Base-by-base conservation (phyloP, 352 stramenopile species). In the Globisporangium sylvaticum region DNA sequence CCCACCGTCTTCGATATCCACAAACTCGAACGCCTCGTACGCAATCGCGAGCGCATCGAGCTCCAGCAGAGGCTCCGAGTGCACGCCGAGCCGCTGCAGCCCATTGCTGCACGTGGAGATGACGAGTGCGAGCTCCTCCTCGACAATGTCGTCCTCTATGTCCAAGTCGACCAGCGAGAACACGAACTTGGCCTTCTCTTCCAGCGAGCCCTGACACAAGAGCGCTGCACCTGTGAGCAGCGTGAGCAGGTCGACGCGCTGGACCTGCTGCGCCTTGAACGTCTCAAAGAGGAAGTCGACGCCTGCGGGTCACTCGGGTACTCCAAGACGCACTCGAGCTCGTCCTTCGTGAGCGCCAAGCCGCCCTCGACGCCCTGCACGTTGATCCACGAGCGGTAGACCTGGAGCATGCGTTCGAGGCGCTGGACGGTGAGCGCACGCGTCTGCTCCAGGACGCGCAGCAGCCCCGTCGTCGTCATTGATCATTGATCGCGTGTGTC, bases 91-190 rank as follows among this genome's bases (percentile, higher is more conserved):
- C 0, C 80, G 71, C 3, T 58, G 46, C 12, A 94, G 58, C 0
- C 83, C 85, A 12, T 81, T 68, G 39, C 63, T 79, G 50, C 76
- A 88, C 7, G 80, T 68, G 12, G 77, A 78, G n/a, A 94, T 72
- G 3, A 89, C 64, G 57, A 94, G 75, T 27, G 80, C 83, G 53
- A 94, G 71, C 68, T 91, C 83, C 34, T 82, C 75, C 64, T 90
- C 81, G 64, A 84, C 76, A 48, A 91, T 83, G 63, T 93, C 85
- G 69, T 93, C 85, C 57, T 93, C 85, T 1, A 72, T 81, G 62
- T 93, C 83, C 53, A 93, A 70, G 63, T 91, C 85, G 44, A 91
- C 80, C 54, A 91, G 73, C 42, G 74, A 57, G 68, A 93, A 93
- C 1, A 93, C 64, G 37, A 92, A 82, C 20, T 68, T 71, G 54